Conservation (phyloP, 2,329 filamentous ascomycete genomes). For the Anthostomella pinea region DNA sequence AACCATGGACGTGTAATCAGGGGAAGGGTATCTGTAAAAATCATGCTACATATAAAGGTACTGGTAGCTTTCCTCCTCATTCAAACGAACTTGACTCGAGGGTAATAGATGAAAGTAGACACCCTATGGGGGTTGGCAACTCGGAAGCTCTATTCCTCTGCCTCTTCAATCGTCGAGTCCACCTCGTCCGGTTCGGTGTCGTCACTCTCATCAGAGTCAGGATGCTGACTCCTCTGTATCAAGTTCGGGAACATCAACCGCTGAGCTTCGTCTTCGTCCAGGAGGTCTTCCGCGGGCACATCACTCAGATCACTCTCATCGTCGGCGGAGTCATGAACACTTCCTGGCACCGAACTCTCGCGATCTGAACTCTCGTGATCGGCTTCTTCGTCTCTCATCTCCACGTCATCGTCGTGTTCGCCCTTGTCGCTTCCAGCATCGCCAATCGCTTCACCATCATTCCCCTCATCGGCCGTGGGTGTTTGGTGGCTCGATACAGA, state of each 20-base stretch:
- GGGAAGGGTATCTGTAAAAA: too few relatives aligned
- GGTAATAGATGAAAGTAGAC: too few relatives aligned
- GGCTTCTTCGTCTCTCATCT: conserved; percentile 43
- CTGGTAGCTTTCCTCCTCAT: too few relatives aligned
- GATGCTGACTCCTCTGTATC: conserved; percentile 34
- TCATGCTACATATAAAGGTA: too few relatives aligned
- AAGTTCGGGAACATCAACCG: conserved; percentile 53
- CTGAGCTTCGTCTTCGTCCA: conserved; percentile 53
- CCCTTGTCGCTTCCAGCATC: conserved; percentile 36
- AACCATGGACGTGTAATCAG: too few relatives aligned
- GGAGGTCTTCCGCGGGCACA: conserved; percentile 44
- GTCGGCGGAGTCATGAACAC: conserved; percentile 62
- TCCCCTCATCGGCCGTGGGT: conserved; percentile 32
- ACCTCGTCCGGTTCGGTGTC: conserved; percentile 14
- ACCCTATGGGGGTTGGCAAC: too few relatives aligned
- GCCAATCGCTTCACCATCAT: conserved; percentile 31
- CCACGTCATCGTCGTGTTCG: conserved; percentile 32
- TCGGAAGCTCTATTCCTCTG: conserved; percentile 14
- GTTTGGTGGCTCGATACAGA: conserved; percentile 51
- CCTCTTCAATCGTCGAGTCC: conserved; percentile 12
- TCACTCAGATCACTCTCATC: conserved; percentile 70
- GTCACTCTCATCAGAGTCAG: conserved; percentile 13
- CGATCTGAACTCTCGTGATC: conserved; percentile 29
- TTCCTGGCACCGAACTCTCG: conserved; percentile 56
- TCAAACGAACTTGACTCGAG: too few relatives aligned